Evolutionary conservation across 1,284 basidiomycete genomes (phyloP).

Genomic region (Irpex sp.): DNA sequence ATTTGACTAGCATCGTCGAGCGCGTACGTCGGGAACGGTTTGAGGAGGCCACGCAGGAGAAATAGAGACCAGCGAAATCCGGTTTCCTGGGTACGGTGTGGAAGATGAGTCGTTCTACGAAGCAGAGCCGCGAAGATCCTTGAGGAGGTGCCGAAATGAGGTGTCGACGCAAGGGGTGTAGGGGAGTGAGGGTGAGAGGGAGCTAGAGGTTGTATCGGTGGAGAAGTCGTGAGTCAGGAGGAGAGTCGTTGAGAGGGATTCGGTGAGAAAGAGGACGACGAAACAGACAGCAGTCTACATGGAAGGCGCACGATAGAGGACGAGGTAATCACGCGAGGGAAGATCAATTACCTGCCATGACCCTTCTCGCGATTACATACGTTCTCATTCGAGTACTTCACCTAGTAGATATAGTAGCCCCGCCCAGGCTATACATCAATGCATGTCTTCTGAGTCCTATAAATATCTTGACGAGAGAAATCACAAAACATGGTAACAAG

Average conservation of each 20-base stretch:
- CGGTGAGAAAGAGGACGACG: no score
- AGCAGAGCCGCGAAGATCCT: neutral
- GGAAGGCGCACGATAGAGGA: no score
- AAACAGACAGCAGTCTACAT: no score
- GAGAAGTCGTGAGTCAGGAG: neutral
- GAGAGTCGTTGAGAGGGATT: neutral
- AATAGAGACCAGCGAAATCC: neutral
- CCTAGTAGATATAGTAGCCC: no score
- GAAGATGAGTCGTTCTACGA: neutral
- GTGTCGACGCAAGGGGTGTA: neutral
- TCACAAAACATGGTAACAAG: no score
- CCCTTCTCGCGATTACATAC: no score
- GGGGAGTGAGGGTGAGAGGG: neutral
- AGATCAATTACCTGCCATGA: no score
- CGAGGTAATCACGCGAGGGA: no score
- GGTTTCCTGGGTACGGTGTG: neutral
- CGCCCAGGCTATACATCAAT: no score
- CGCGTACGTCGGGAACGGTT: neutral
- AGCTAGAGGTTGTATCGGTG: neutral
- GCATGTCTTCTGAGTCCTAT: no score
- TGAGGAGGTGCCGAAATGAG: no score
- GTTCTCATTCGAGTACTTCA: neutral
- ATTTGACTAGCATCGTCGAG: neutral
- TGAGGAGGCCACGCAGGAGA: neutral
- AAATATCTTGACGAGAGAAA: no score